Evolutionary conservation across 768 basidiomycete species (phyloP).

Genomic region (Boletus coccyginus): DNA sequence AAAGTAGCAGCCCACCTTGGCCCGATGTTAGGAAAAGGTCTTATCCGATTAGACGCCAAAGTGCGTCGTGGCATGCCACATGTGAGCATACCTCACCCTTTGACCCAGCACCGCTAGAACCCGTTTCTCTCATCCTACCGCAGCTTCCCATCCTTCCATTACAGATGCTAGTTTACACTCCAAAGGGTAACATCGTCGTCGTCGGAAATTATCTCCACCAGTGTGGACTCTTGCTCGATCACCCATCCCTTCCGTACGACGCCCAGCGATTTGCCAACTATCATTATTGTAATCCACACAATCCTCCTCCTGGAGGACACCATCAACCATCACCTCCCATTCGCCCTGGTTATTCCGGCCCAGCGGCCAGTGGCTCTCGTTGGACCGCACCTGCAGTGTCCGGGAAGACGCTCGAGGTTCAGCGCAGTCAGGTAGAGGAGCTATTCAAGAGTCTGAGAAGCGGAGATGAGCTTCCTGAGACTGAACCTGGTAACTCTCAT

Average conservation of each 20-base stretch:
- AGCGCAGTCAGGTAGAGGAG: slow-evolving; percentile 91
- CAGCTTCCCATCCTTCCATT: slow-evolving; percentile 82
- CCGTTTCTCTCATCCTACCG: slow-evolving; percentile 15
- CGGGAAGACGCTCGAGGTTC: slow-evolving; percentile 84
- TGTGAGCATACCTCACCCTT: slow-evolving; percentile 43
- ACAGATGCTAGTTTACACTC: slow-evolving; percentile 87
- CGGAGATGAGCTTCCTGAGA: slow-evolving; percentile 84
- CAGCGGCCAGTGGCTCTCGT: slow-evolving; percentile 38
- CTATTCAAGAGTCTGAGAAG: slow-evolving; percentile 86
- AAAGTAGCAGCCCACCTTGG: slow-evolving; percentile 77
- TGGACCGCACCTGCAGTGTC: slow-evolving; percentile 58
- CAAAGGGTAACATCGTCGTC: slow-evolving; percentile 86
- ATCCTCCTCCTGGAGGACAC: slow-evolving; percentile 70
- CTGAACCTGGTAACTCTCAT: slow-evolving; percentile 69
- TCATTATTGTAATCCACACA: slow-evolving; percentile 88
- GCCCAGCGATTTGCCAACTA: slow-evolving; percentile 54
- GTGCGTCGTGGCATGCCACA: slow-evolving; percentile 61
- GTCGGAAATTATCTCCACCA: slow-evolving; percentile 76
- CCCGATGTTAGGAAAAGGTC: slow-evolving; percentile 80
- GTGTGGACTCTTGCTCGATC: slow-evolving; percentile 69
- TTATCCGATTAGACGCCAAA: slow-evolving; percentile 78
- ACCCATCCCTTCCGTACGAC: slow-evolving; percentile 72
- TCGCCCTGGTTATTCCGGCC: slow-evolving; percentile 40
- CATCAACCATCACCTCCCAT: slow-evolving; percentile 40
- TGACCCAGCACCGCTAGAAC: slow-evolving; percentile 12